Conservation (phyloP, 139 green algal genomes). For the Trebouxia sp. region DNA sequence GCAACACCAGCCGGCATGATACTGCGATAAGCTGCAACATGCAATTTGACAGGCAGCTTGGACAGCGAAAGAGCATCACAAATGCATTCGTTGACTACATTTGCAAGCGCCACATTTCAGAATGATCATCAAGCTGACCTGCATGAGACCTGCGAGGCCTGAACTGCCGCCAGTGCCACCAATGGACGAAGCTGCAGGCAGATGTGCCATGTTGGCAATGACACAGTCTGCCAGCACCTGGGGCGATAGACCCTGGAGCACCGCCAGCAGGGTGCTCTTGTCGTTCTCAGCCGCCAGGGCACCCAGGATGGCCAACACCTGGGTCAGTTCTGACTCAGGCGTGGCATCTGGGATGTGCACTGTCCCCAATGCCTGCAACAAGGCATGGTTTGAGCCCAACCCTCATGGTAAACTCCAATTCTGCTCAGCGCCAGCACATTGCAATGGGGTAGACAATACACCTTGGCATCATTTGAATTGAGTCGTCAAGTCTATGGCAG, state of each 20-base stretch:
- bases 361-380: slow-evolving; percentile 3
- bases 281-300: slow-evolving; percentile 37
- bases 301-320: slow-evolving; percentile 37
- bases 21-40: too few species aligned
- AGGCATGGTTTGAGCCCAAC: too few species aligned
- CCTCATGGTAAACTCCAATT: too few species aligned
- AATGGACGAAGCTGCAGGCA: slow-evolving; percentile 35
- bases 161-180: neutral
- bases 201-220: slow-evolving; percentile 42
- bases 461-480: too few species aligned
- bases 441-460: too few species aligned
- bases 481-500: too few species aligned
- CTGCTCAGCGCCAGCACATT: too few species aligned
- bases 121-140: neutral
- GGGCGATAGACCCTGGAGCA: slow-evolving; percentile 40
- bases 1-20: too few species aligned
- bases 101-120: too few species aligned
- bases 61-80: too few species aligned
- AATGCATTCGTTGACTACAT: too few species aligned
- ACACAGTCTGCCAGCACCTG: slow-evolving; percentile 57
- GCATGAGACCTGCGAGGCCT: slow-evolving; percentile 32
- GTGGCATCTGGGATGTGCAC: slow-evolving; percentile 32
- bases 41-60: too few species aligned
- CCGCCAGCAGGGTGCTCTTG: slow-evolving; percentile 31
- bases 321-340: slow-evolving; percentile 24